Evolutionary conservation across 2,329 filamentous ascomycete genomes (phyloP).

Genomic region (Fusarium sarcochroum): DNA sequence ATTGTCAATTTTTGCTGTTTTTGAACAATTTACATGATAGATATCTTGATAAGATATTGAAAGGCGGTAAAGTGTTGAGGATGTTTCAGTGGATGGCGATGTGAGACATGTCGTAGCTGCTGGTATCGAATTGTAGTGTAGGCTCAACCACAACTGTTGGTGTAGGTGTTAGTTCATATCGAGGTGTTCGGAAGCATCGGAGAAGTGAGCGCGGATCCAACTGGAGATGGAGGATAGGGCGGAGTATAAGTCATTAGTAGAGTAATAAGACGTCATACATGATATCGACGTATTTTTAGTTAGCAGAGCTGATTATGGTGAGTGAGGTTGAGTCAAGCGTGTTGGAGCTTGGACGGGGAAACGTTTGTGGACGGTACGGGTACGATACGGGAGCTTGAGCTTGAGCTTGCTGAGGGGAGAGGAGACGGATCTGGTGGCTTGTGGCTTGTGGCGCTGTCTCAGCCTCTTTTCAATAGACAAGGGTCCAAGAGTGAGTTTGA

Average conservation of each 20-base stretch:
- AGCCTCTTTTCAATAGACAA: constrained; percentile 21
- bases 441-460: constrained; percentile 32
- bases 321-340: neutral
- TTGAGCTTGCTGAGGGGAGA: constrained; percentile 9
- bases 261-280: neutral
- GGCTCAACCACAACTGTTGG: constrained; percentile 1
- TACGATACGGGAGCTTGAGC: neutral
- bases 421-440: constrained; percentile 29
- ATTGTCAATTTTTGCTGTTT: constrained; percentile 5
- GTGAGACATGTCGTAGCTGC: constrained; percentile 23
- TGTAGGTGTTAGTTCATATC: constrained; percentile 7
- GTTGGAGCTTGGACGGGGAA: neutral
- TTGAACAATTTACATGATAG: constrained; percentile 6
- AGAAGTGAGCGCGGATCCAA: neutral
- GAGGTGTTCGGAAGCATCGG: constrained; percentile 13
- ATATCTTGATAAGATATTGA: neutral
- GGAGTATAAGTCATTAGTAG: neutral
- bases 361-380: neutral
- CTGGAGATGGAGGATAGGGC: neutral
- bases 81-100: neutral
- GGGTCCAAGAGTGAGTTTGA: constrained; percentile 3
- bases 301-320: neutral
- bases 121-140: constrained; percentile 1
- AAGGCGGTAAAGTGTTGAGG: constrained; percentile 18
- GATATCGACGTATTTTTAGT: neutral